Conservation (phyloP, 2,329 filamentous ascomycete genomes). For the Metarhizium sp. region DNA sequence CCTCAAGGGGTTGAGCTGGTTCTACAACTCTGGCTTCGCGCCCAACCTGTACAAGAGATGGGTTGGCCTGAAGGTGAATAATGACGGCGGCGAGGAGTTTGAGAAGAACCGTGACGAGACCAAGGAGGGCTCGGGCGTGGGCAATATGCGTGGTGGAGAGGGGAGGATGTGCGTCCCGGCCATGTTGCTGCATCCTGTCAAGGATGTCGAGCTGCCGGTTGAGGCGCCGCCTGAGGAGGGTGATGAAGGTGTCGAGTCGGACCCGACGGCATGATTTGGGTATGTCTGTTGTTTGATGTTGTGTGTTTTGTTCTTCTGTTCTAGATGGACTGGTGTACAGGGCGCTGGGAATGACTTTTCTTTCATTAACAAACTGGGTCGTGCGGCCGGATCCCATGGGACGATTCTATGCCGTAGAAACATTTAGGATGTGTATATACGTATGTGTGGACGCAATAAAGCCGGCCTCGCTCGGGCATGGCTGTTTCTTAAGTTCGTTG, state of each 20-base stretch:
- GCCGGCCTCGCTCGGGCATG: not conserved
- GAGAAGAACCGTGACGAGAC: conserved; percentile 50
- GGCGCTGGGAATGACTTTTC: not conserved
- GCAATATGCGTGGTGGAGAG: conserved; percentile 55
- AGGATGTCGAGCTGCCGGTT: conserved; percentile 59
- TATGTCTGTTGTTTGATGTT: not conserved
- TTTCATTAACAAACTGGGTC: too few species aligned
- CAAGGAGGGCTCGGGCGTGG: conserved; percentile 38
- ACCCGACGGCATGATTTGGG: conserved; percentile 29
- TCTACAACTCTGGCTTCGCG: conserved; percentile 79
- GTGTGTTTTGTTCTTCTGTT: not conserved
- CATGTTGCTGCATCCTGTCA: conserved; percentile 84
- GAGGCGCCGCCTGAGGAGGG: conserved; percentile 43
- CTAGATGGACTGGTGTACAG: conserved; percentile 2
- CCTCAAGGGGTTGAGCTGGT: conserved; percentile 80
- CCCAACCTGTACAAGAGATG: conserved; percentile 75
- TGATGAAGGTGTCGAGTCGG: conserved; percentile 30
- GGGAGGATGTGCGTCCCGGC: conserved; percentile 86
- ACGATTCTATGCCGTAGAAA: not conserved
- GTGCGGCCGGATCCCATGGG: not conserved
- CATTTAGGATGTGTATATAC: not conserved
- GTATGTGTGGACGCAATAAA: not conserved
- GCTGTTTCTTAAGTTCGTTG: not conserved
- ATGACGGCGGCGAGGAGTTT: conserved; percentile 68
- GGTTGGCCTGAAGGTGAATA: conserved; percentile 73